Percentiles rank a stretch among this genome's conserved stretches.
These are phyloP conservation scores for Pyrus pyrifolia DNA, from an alignment of 306 rosid species.

Conservation along the genomic window DNA sequence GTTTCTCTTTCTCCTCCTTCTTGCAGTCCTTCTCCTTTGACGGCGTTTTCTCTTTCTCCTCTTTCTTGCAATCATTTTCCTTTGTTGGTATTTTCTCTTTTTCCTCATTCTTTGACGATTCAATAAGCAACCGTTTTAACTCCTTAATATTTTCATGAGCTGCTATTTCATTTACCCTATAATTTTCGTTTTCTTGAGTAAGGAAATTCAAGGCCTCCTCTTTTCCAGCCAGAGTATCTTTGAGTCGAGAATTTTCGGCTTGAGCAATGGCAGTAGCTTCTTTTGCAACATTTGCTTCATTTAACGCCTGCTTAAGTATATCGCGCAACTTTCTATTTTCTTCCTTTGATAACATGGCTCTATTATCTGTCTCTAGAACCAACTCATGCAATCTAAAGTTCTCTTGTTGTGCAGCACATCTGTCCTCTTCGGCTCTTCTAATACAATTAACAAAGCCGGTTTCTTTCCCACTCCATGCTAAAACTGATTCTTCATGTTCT, in stretches of 20 bases:
- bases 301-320: slow-evolving; percentile 82
- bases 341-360: slow-evolving; percentile 41
- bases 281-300: slow-evolving; percentile 73
- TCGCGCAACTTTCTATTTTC: slow-evolving; percentile 73
- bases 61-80: slow-evolving; percentile 1
- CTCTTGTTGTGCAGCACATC: slow-evolving; percentile 41
- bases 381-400: slow-evolving; percentile 22
- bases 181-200: slow-evolving; percentile 48
- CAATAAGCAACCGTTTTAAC: slow-evolving; percentile 51
- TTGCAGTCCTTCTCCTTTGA: neutral
- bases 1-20: slow-evolving; percentile 27
- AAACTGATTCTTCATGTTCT: slow-evolving; percentile 75
- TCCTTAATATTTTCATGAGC: slow-evolving; percentile 55
- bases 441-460: slow-evolving; percentile 66
- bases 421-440: slow-evolving; percentile 61
- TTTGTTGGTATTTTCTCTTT: slow-evolving; percentile 20
- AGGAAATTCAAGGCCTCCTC: slow-evolving; percentile 36
- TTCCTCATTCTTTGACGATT: slow-evolving; percentile 28
- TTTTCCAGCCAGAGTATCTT: slow-evolving; percentile 39
- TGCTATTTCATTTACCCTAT: slow-evolving; percentile 54
- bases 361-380: slow-evolving; percentile 33
- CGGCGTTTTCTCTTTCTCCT: slow-evolving; percentile 1
- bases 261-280: slow-evolving; percentile 72
- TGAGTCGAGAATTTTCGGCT: slow-evolving; percentile 55
- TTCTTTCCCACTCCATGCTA: slow-evolving; percentile 75